Evolutionary conservation across 169 alveolate genomes (phyloP).

Genomic region (Plasmodium relictum): DNA sequence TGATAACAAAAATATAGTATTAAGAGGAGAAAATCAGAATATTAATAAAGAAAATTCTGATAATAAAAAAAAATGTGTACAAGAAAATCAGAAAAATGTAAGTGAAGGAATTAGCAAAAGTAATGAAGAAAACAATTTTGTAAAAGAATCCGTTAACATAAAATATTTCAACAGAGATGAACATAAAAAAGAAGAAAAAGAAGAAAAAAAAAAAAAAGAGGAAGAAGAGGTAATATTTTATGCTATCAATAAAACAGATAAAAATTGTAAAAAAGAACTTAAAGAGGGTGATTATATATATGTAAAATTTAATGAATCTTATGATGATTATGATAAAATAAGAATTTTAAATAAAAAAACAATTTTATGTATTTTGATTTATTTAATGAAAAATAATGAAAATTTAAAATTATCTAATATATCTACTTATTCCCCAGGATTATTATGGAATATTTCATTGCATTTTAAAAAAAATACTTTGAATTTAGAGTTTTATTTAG

Average conservation of each 20-base stretch:
- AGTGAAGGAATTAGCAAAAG: no score
- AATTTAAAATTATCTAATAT: conserved; percentile 31
- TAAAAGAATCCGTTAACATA: no score
- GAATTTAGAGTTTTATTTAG: conserved; percentile 28
- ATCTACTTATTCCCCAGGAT: conserved; percentile 55
- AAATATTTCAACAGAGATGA: no score
- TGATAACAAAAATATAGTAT: no score
- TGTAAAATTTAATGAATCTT: conserved; percentile 27
- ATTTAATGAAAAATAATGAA: conserved; percentile 24
- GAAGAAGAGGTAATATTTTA: conserved; percentile 16
- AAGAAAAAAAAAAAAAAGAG: no score
- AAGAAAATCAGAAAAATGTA: no score
- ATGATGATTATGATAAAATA: conserved; percentile 60
- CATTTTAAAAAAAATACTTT: conserved; percentile 39
- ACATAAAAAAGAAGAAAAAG: no score
- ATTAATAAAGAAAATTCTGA: no score
- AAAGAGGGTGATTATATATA: conserved; percentile 63
- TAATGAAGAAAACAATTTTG: no score
- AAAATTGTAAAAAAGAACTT: conserved; percentile 14
- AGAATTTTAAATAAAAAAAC: conserved; percentile 37
- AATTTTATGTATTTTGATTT: conserved; percentile 31
- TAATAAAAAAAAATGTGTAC: no score
- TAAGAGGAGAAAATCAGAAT: not conserved
- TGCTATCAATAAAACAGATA: conserved; percentile 19
- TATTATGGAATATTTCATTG: conserved; percentile 50